A percentile compares a stretch with the other conserved stretches of the same genome.
Conservation (phyloP, 176 grass and related monocot genomes). For the Raddia distichophylla region DNA sequence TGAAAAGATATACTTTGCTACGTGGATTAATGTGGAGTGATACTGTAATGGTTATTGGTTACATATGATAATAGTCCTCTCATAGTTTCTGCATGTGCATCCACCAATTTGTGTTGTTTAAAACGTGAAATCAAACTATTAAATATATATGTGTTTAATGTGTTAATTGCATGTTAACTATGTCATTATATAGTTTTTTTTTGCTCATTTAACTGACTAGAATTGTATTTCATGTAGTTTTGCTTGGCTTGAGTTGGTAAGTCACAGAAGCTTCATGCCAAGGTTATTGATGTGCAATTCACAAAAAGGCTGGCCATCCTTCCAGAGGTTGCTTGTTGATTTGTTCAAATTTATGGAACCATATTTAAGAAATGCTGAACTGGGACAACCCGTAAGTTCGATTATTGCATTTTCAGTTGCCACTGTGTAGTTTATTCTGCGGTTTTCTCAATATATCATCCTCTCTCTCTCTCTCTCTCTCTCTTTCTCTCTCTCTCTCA, state of each 20-base stretch:
- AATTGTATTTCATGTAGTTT: conserved; percentile 55
- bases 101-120: not conserved
- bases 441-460: not conserved
- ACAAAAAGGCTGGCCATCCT: conserved; percentile 90
- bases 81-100: not conserved
- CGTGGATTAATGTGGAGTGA: not conserved
- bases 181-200: not conserved
- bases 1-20: not conserved
- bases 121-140: not conserved
- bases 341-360: conserved; percentile 99
- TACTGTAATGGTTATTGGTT: not conserved
- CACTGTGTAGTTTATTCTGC: not conserved
- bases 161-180: not conserved
- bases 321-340: conserved; percentile 90
- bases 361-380: conserved; percentile 86
- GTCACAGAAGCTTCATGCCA: conserved; percentile 92
- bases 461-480: not conserved
- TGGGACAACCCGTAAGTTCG: conserved; percentile 72
- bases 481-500: conserved; percentile 39
- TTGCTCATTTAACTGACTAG: conserved; percentile 22
- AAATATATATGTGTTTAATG: not conserved
- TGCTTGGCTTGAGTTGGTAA: conserved; percentile 98
- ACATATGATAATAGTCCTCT: conserved; percentile 1
- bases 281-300: conserved; percentile 82
- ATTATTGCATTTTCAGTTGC: conserved; percentile 29